Percentiles rank a stretch among this genome's conserved stretches.
Evolutionary conservation across 208 protist species (phyloP).

Genomic region (Trypanosoma mega): DNA sequence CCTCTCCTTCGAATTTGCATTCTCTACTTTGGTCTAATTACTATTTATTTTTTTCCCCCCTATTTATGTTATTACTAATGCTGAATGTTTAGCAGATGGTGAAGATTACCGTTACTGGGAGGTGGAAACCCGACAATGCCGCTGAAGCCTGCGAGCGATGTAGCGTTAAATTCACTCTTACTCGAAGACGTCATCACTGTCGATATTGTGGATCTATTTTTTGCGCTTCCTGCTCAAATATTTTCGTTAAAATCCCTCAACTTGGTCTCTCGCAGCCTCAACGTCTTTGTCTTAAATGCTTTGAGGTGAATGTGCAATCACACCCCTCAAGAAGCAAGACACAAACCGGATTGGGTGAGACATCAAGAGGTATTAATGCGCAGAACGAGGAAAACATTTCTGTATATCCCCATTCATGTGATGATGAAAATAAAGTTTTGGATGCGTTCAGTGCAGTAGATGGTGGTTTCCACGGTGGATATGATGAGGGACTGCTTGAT

Average conservation of each 20-base stretch:
- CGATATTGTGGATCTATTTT: conserved; percentile 43
- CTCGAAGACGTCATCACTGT: conserved; percentile 37
- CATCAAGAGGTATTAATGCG: not conserved
- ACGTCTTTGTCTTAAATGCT: conserved; percentile 45
- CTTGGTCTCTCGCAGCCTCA: conserved; percentile 29
- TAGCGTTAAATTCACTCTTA: conserved; percentile 27
- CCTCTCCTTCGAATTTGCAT: conserved; percentile 1
- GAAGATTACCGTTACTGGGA: conserved; percentile 12
- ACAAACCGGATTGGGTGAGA: not conserved
- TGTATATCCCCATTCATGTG: too few species aligned
- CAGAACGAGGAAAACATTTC: too few species aligned
- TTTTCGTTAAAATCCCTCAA: conserved; percentile 21
- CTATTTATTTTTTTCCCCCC: conserved; percentile 9
- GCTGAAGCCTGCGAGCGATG: conserved; percentile 34
- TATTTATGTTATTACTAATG: not conserved
- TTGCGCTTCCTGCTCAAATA: conserved; percentile 36
- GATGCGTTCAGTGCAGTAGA: not conserved
- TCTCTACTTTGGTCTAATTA: not conserved
- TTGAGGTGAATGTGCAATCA: not conserved
- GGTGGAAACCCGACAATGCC: conserved; percentile 34
- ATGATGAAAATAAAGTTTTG: not conserved
- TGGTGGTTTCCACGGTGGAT: not conserved
- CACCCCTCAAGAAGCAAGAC: not conserved
- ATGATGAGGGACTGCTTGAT: conserved; percentile 4
- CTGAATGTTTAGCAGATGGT: not conserved